phyloP scores from a whole-genome alignment of 345 rosid genomes.

The Rhodamnia argentea region DNA sequence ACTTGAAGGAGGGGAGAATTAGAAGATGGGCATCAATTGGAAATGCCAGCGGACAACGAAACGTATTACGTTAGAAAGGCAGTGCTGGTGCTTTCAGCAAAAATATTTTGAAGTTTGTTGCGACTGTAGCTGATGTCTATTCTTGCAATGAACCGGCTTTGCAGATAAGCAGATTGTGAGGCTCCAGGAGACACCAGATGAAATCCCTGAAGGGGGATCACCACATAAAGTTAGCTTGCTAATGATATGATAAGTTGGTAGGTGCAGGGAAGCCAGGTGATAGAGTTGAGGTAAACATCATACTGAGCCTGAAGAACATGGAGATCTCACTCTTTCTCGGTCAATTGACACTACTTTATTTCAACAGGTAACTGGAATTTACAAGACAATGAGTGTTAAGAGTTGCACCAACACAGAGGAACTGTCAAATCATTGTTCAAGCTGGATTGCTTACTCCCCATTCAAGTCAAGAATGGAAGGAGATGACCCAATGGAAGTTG shows the following conservation, averaged over 20 bases:
- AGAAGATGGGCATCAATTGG: not conserved
- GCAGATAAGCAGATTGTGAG: constrained; percentile 96
- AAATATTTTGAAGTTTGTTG: not conserved
- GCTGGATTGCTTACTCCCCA: constrained; percentile 24
- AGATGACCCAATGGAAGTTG: constrained; percentile 75
- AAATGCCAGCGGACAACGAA: not conserved
- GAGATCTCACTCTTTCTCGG: not conserved
- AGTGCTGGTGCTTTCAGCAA: not conserved
- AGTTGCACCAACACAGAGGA: constrained; percentile 69
- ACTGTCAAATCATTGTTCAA: constrained; percentile 92
- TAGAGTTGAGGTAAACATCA: constrained; percentile 68
- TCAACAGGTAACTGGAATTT: constrained; percentile 76
- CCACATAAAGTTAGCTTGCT: constrained; percentile 95
- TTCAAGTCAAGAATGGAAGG: constrained; percentile 62
- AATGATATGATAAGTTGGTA: constrained; percentile 90
- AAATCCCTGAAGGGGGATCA: constrained; percentile 95
- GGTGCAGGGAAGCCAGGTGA: constrained; percentile 96
- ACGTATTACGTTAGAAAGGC: not conserved
- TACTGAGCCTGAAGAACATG: not conserved
- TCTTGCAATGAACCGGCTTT: constrained; percentile 37
- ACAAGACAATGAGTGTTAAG: constrained; percentile 90
- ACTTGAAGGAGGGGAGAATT: not conserved
- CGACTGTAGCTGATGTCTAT: not conserved
- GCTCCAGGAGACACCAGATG: constrained; percentile 69
- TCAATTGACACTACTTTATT: not conserved